These are phyloP conservation scores for Colletotrichum australisinense DNA, from an alignment of 2,329 filamentous ascomycete species.

Conservation along the genomic window DNA sequence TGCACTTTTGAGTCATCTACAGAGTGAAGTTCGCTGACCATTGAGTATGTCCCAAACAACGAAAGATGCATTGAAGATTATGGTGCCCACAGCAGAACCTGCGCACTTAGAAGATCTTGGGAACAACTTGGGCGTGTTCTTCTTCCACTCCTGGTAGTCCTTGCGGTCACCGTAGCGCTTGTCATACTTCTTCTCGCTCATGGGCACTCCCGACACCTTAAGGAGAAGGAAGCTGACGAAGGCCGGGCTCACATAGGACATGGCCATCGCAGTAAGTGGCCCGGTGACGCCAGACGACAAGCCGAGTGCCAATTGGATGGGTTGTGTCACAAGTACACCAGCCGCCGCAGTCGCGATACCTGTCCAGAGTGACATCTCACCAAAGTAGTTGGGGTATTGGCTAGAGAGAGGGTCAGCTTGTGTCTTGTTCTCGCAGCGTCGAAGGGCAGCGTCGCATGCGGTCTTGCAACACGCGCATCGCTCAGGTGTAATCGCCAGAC, in stretches of 20 bases:
- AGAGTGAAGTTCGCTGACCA: not conserved
- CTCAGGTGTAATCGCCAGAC: slow-evolving; percentile 26
- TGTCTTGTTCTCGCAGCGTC: not conserved
- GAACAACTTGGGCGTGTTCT: slow-evolving; percentile 72
- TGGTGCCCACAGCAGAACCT: not conserved
- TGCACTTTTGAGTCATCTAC: not conserved
- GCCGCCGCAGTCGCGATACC: slow-evolving; percentile 71
- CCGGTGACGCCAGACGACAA: slow-evolving; percentile 55
- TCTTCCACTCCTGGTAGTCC: slow-evolving; percentile 77
- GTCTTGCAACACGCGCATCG: not conserved
- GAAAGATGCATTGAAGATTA: not conserved
- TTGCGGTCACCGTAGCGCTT: slow-evolving; percentile 70
- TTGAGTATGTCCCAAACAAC: not conserved
- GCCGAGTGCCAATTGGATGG: slow-evolving; percentile 68
- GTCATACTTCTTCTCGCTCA: slow-evolving; percentile 78
- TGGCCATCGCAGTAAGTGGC: slow-evolving; percentile 45
- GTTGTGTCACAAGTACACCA: slow-evolving; percentile 64
- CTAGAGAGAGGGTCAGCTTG: slow-evolving; percentile 39
- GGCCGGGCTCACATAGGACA: slow-evolving; percentile 70
- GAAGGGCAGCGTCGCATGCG: no score
- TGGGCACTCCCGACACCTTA: slow-evolving; percentile 72
- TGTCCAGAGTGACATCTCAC: slow-evolving; percentile 77
- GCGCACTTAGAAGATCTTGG: slow-evolving; percentile 60
- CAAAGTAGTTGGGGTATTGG: slow-evolving; percentile 78
- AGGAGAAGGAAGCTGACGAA: slow-evolving; percentile 73